Evolutionary conservation across 2,329 filamentous ascomycete species (phyloP), one percentile per base, ranked within the genome.

Genomic region (Cryphonectria naterciae): DNA sequence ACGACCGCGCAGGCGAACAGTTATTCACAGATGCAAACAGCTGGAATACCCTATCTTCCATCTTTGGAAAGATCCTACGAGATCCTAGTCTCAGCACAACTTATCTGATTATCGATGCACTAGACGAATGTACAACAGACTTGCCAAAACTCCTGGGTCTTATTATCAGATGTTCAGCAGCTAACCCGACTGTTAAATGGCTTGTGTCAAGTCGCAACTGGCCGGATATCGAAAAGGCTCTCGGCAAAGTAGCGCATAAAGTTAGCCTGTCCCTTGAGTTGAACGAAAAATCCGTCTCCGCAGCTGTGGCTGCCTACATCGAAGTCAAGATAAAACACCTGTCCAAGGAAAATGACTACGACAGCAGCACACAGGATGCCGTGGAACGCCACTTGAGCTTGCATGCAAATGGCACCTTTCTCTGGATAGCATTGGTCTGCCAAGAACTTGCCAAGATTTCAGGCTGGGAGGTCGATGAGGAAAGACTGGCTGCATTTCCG

Each of bases 61-160:
- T 76, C 65, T 13, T 68, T 82, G 17, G 46, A 73, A 6, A 74
- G 2, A 0, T 78, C 77, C 0, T 81, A 80, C 72, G n/a, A n/a
- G n/a, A n/a, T n/a, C n/a, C n/a, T n/a, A n/a, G n/a, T n/a, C n/a
- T n/a, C n/a, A n/a, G n/a, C n/a, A n/a, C n/a, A n/a, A n/a, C n/a
- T n/a, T n/a, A n/a, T n/a, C 60, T 86, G 5, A 71, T 86, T 2
- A 77, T 87, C 43, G 83, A 87, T 74, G 83, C 81, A 1, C 81
- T 87, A 0, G 83, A 87, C 70, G 83, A 87, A 73, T 87, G 84
- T n/a, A n/a, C n/a, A n/a, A n/a, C n/a, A n/a, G n/a, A n/a, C n/a
- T n/a, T n/a, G n/a, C n/a, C n/a, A n/a, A n/a, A n/a, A n/a, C n/a
- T n/a, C n/a, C n/a, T n/a, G n/a, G n/a, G n/a, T n/a, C n/a, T n/a